Conservation (phyloP, 345 rosid genomes). For the Ceriops tagal region DNA sequence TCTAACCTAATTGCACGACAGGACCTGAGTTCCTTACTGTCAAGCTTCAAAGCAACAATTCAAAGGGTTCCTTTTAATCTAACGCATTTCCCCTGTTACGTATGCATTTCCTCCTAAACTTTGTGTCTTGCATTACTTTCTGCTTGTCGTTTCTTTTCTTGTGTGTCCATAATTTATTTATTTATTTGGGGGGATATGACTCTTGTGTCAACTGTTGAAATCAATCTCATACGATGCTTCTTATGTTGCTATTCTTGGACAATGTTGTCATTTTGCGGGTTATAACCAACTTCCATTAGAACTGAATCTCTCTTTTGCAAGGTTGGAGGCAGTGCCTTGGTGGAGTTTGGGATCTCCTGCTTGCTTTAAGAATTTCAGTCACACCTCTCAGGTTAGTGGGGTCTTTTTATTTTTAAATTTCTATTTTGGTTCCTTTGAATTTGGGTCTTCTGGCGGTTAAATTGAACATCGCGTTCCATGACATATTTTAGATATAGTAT, state of each 20-base stretch:
- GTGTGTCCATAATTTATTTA: neutral
- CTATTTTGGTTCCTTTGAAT: neutral
- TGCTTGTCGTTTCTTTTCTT: neutral
- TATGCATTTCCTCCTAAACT: neutral
- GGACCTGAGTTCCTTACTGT: no score
- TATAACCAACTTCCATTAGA: neutral
- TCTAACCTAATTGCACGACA: no score
- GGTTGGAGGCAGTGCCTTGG: constrained; percentile 29
- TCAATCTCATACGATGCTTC: constrained; percentile 9
- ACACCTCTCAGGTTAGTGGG: constrained; percentile 27
- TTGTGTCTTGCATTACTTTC: no score
- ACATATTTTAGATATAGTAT: neutral
- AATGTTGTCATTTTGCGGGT: neutral
- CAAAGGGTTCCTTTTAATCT: no score
- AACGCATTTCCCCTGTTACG: neutral
- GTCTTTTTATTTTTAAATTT: neutral
- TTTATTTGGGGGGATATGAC: neutral
- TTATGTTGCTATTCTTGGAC: neutral
- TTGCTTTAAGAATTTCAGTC: constrained; percentile 21
- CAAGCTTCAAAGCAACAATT: no score
- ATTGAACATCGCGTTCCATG: neutral
- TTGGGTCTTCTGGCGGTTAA: neutral
- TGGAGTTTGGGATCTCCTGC: constrained; percentile 30
- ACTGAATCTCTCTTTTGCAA: constrained; percentile 5
- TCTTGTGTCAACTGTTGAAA: neutral